These are phyloP conservation scores for Hapsidospora chrysogenum DNA, from an alignment of 495 filamentous ascomycete species.

Conservation along the genomic window DNA sequence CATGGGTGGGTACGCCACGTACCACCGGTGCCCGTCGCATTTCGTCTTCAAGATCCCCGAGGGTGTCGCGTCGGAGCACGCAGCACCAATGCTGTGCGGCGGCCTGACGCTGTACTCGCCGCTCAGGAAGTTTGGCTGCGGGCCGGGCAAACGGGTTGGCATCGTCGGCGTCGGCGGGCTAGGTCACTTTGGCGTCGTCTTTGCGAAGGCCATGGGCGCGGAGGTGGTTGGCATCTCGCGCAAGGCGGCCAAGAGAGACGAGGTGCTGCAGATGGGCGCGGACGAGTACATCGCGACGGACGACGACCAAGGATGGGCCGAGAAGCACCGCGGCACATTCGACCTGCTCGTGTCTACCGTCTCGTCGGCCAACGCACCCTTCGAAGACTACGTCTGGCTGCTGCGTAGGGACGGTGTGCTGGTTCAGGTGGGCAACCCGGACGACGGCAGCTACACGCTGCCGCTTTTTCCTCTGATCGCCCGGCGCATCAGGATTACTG, in stretches of 20 bases:
- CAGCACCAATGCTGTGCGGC: constrained; percentile 77
- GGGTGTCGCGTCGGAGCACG: constrained; percentile 23
- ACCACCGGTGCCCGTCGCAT: constrained; percentile 52
- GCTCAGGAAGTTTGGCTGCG: constrained; percentile 51
- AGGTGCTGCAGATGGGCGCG: constrained; percentile 52
- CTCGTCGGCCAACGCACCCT: constrained; percentile 55
- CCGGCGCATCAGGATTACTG: constrained; percentile 55
- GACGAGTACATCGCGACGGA: constrained; percentile 65
- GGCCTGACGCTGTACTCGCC: constrained; percentile 70
- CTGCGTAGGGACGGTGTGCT: constrained; percentile 55
- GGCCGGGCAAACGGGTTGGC: constrained; percentile 67
- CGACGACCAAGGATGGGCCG: constrained; percentile 58
- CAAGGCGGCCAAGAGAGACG: constrained; percentile 43
- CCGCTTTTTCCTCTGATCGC: constrained; percentile 49
- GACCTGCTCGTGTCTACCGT: constrained; percentile 76
- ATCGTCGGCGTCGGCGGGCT: constrained; percentile 74
- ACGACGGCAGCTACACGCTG: constrained; percentile 27
- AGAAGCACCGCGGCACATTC: constrained; percentile 40
- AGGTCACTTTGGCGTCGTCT: constrained; percentile 53
- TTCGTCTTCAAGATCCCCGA: constrained; percentile 74
- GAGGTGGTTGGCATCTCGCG: constrained; percentile 72
- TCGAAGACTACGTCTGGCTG: constrained; percentile 49
- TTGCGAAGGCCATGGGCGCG: constrained; percentile 55
- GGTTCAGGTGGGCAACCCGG: constrained; percentile 62
- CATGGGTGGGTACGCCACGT: constrained; percentile 56